Evolutionary conservation across 306 rosid genomes (phyloP).

Genomic region (Calophaca sinica): DNA sequence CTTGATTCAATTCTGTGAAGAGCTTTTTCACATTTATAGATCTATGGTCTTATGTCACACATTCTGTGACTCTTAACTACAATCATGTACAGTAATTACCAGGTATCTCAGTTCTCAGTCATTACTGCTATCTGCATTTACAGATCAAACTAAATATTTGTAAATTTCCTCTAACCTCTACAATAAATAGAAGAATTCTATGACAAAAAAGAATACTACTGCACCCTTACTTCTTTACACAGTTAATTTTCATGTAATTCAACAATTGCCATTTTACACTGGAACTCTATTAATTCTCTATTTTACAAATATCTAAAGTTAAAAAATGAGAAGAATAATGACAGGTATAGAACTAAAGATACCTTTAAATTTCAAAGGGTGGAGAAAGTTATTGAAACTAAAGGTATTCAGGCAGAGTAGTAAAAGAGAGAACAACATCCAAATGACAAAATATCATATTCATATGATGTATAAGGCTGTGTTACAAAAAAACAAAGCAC

Average conservation of each 20-base stretch:
- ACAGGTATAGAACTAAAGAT: too few relatives aligned
- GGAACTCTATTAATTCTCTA: constrained; percentile 8
- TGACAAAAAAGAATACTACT: background rate
- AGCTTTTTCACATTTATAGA: constrained; percentile 31
- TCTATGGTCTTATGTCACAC: constrained; percentile 33
- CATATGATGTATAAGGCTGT: background rate
- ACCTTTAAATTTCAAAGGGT: too few relatives aligned
- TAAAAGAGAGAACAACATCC: background rate
- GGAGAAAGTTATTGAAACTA: constrained; percentile 7
- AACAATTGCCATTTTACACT: constrained; percentile 2
- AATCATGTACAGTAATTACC: constrained; percentile 26
- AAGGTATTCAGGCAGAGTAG: background rate
- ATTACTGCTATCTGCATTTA: constrained; percentile 19
- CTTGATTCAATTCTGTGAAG: constrained; percentile 33
- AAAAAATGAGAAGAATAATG: constrained; percentile 16
- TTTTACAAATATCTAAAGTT: constrained; percentile 19
- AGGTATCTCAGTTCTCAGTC: background rate
- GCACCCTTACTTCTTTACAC: background rate
- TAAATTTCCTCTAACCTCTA: constrained; percentile 31
- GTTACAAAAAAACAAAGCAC: constrained; percentile 4
- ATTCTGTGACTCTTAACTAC: constrained; percentile 32
- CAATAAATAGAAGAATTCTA: background rate
- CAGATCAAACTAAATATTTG: constrained; percentile 34
- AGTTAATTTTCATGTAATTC: constrained; percentile 30
- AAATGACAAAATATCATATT: constrained; percentile 29